These are phyloP conservation scores for Cladosporium sp. DNA, from an alignment of 2,329 filamentous ascomycete genomes.

Conservation along the genomic window DNA sequence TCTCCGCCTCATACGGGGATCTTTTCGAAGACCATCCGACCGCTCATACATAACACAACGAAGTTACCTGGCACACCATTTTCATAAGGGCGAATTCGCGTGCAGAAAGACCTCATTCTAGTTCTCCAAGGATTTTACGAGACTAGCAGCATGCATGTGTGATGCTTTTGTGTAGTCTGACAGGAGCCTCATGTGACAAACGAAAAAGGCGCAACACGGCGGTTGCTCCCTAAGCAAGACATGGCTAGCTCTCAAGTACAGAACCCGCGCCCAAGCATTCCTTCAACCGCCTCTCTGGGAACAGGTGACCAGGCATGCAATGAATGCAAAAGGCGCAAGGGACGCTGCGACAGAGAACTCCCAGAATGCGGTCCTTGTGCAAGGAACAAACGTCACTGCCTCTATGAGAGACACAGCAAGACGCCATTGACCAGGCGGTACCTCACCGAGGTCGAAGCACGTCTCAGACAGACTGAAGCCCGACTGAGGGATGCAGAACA, in stretches of 20 bases:
- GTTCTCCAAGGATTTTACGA: too few relatives aligned
- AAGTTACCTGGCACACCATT: too few relatives aligned
- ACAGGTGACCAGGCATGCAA: slow-evolving; percentile 23
- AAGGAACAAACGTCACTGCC: slow-evolving; percentile 43
- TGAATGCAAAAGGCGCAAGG: slow-evolving; percentile 27
- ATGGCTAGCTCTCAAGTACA: background rate
- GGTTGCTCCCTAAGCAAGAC: too few relatives aligned
- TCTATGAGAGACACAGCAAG: slow-evolving; percentile 47
- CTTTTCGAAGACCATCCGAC: too few relatives aligned
- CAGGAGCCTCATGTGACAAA: too few relatives aligned
- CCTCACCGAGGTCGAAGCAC: slow-evolving; percentile 43
- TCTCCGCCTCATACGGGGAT: too few relatives aligned
- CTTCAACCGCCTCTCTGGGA: slow-evolving; percentile 2
- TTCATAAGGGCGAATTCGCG: too few relatives aligned
- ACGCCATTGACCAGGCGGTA: slow-evolving; percentile 48
- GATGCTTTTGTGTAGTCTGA: too few relatives aligned
- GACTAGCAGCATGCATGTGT: too few relatives aligned
- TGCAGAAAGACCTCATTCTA: too few relatives aligned
- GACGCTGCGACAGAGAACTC: slow-evolving; percentile 29
- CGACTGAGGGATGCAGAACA: slow-evolving; percentile 19
- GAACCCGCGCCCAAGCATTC: background rate
- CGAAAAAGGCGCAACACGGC: too few relatives aligned
- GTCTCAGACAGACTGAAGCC: slow-evolving; percentile 32
- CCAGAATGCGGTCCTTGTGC: slow-evolving; percentile 39
- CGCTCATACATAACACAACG: too few relatives aligned